These are phyloP conservation scores for Teratosphaeria destructans DNA, from an alignment of 2,329 filamentous ascomycete species.

Conservation along the genomic window DNA sequence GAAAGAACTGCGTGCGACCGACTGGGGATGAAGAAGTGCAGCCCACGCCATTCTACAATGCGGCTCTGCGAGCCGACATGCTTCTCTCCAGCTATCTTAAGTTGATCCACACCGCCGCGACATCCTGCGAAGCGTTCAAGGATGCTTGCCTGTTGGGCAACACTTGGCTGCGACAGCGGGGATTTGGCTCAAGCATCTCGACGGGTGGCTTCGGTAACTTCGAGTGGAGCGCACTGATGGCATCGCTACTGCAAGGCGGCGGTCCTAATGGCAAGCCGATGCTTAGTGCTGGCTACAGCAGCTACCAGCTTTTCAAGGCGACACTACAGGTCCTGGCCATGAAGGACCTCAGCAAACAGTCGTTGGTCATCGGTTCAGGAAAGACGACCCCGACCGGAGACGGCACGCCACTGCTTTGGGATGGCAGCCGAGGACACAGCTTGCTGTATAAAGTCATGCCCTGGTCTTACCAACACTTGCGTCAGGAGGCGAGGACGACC, in stretches of 20 bases:
- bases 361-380: slow-evolving; percentile 38
- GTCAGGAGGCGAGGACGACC: slow-evolving; percentile 63
- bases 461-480: slow-evolving; percentile 69
- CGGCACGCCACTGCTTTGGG: slow-evolving; percentile 62
- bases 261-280: slow-evolving; percentile 60
- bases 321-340: slow-evolving; percentile 75
- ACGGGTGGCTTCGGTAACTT: slow-evolving; percentile 85
- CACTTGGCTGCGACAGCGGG: slow-evolving; percentile 81
- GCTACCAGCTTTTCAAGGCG: slow-evolving; percentile 90
- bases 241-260: slow-evolving; percentile 69
- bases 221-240: slow-evolving; percentile 76
- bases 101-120: slow-evolving; percentile 58
- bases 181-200: slow-evolving; percentile 59
- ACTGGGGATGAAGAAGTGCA: slow-evolving; percentile 29
- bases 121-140: slow-evolving; percentile 60
- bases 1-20: slow-evolving; percentile 57
- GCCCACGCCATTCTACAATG: slow-evolving; percentile 81
- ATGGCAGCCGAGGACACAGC: slow-evolving; percentile 65
- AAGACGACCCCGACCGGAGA: slow-evolving; percentile 29
- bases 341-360: slow-evolving; percentile 58
- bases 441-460: slow-evolving; percentile 80
- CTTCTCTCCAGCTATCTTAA: slow-evolving; percentile 66
- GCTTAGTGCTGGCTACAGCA: slow-evolving; percentile 71
- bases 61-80: slow-evolving; percentile 67
- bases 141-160: slow-evolving; percentile 81